phyloP scores from a whole-genome alignment of 176 grass and related monocot species.

The Metroxylon sagu region DNA sequence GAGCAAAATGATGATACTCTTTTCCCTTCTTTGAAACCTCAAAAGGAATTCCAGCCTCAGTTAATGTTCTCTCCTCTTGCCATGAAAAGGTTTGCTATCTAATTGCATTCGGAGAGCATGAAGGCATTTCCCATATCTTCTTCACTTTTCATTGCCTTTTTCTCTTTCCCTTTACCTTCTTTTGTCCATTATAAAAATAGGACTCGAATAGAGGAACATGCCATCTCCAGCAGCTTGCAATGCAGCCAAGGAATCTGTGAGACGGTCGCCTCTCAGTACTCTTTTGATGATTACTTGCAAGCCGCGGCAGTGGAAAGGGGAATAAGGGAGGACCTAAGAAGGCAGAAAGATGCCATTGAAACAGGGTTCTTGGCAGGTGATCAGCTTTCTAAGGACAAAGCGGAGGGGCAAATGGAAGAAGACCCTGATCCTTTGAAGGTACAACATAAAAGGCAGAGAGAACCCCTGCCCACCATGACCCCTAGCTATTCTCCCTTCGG shows the following conservation, averaged over 20 bases:
- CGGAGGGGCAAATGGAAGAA: slow-evolving; percentile 46
- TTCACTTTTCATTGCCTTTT: neutral
- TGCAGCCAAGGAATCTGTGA: slow-evolving; percentile 49
- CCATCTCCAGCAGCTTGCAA: slow-evolving; percentile 44
- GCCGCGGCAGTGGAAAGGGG: slow-evolving; percentile 45
- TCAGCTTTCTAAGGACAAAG: slow-evolving; percentile 36
- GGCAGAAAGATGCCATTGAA: slow-evolving; percentile 43
- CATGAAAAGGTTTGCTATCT: slow-evolving; percentile 72
- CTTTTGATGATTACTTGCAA: slow-evolving; percentile 79
- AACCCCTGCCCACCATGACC: no score
- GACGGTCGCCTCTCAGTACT: slow-evolving; percentile 40
- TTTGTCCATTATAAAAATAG: slow-evolving; percentile 26
- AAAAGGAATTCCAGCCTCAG: slow-evolving; percentile 50
- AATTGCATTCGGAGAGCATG: slow-evolving; percentile 15
- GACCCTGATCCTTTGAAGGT: slow-evolving; percentile 76
- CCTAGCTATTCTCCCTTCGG: neutral
- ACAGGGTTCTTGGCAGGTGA: slow-evolving; percentile 9
- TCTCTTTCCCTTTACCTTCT: neutral
- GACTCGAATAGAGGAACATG: slow-evolving; percentile 40
- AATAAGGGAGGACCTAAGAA: slow-evolving; percentile 57
- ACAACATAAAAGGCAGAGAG: slow-evolving; percentile 22
- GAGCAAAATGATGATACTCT: slow-evolving; percentile 41
- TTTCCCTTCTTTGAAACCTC: slow-evolving; percentile 27
- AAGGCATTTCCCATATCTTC: slow-evolving; percentile 19
- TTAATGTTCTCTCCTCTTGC: slow-evolving; percentile 23